These are phyloP conservation scores for Linnemannia exigua DNA, from an alignment of 192 early-diverging fungal genomes.

Conservation along the genomic window DNA sequence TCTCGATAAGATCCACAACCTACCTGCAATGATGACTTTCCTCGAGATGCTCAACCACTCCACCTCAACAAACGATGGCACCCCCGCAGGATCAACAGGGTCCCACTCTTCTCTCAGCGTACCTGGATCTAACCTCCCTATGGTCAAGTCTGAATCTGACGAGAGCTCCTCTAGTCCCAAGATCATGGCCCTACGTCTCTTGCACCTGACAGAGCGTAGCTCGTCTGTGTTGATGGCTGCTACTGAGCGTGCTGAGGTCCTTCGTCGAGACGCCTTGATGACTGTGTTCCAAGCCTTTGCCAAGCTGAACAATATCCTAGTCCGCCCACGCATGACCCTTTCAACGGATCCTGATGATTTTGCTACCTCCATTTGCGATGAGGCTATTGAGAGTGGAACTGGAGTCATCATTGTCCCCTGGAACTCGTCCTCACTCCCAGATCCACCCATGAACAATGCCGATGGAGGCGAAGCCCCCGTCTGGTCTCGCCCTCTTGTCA, in stretches of 20 bases:
- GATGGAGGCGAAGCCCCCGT: slow-evolving; percentile 35
- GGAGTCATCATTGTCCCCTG: slow-evolving; percentile 82
- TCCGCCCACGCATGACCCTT: slow-evolving; percentile 74
- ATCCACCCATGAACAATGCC: slow-evolving; percentile 22
- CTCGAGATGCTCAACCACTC: slow-evolving; percentile 52
- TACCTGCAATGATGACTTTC: slow-evolving; percentile 62
- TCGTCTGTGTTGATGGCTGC: slow-evolving; percentile 84
- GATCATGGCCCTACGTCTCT: slow-evolving; percentile 78
- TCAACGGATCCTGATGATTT: slow-evolving; percentile 74
- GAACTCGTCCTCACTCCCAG: slow-evolving; percentile 56
- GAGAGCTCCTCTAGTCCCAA: slow-evolving; percentile 41
- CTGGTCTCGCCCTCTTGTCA: slow-evolving; percentile 34
- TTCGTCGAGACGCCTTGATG: slow-evolving; percentile 80
- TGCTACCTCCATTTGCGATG: slow-evolving; percentile 71
- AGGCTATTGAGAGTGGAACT: slow-evolving; percentile 63
- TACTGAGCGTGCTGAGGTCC: slow-evolving; percentile 71
- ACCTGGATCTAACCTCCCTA: not conserved
- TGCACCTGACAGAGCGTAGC: slow-evolving; percentile 84
- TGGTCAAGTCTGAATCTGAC: not conserved
- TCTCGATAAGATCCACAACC: slow-evolving; percentile 58
- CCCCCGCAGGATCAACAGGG: not conserved
- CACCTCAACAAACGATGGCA: not conserved
- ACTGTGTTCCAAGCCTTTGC: slow-evolving; percentile 89
- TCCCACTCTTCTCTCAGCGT: slow-evolving; percentile 21
- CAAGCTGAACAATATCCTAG: slow-evolving; percentile 75